Conservation (phyloP, 495 filamentous ascomycete species). For the Melanomma pulvis-pyrius region DNA sequence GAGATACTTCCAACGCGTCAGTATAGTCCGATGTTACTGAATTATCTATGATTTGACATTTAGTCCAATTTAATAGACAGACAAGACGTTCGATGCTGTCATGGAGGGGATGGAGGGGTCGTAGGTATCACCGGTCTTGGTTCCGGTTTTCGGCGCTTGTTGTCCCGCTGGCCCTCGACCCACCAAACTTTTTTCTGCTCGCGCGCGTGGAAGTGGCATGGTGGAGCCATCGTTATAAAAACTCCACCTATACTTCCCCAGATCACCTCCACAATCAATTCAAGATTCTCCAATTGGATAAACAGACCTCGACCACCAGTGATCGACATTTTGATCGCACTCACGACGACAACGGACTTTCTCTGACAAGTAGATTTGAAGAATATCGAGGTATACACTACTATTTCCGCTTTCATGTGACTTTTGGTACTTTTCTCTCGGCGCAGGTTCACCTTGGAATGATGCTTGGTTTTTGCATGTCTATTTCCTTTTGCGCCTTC, state of each 20-base stretch:
- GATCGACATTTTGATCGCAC: background rate
- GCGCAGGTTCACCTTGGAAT: background rate
- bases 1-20: no score
- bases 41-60: background rate
- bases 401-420: background rate
- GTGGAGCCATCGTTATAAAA: constrained; percentile 10
- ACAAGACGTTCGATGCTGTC: background rate
- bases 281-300: background rate
- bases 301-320: background rate
- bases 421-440: background rate
- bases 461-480: background rate
- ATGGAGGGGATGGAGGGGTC: background rate
- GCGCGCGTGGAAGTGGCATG: constrained; percentile 18
- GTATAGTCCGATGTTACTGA: no score
- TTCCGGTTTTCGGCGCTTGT: constrained; percentile 27
- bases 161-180: constrained; percentile 2
- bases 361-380: no score
- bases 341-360: background rate
- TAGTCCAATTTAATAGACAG: background rate
- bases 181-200: constrained; percentile 8
- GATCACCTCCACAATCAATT: background rate
- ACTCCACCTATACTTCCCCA: background rate
- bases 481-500: background rate
- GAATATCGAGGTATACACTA: background rate
- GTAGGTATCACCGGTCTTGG: background rate